phyloP scores from a whole-genome alignment of 257 asterid genomes.

The Apocynum venetum region DNA sequence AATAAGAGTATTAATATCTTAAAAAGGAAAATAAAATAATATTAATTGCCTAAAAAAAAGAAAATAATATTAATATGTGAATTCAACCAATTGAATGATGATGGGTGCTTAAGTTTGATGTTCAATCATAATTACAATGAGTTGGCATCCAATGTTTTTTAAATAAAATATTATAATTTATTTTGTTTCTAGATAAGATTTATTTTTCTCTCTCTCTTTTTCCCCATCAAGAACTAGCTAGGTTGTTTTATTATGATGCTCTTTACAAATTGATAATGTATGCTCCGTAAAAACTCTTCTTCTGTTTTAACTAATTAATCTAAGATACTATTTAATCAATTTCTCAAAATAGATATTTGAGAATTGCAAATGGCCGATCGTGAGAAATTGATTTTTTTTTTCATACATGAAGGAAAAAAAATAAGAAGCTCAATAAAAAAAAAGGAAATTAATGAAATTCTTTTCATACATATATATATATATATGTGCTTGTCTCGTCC shows the following conservation, averaged over 20 bases:
- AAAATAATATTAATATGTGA: background rate
- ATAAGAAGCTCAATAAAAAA: background rate
- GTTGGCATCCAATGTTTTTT: conserved; percentile 3
- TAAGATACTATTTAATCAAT: too few relatives aligned
- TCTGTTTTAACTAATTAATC: too few relatives aligned
- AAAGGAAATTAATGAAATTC: background rate
- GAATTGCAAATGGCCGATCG: too few relatives aligned
- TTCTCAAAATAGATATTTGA: too few relatives aligned
- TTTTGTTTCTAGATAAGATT: background rate
- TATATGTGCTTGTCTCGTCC: background rate
- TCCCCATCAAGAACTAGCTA: too few relatives aligned
- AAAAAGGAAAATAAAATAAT: too few relatives aligned
- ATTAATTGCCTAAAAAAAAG: background rate
- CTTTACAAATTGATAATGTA: background rate
- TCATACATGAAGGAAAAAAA: too few relatives aligned
- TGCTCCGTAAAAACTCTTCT: too few relatives aligned
- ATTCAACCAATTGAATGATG: conserved; percentile 3
- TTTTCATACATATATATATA: background rate
- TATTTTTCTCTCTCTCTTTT: background rate
- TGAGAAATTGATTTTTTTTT: too few relatives aligned
- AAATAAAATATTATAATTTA: background rate
- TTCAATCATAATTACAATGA: conserved; percentile 8
- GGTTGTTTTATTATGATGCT: background rate
- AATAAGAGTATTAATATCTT: too few relatives aligned
- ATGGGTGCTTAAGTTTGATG: conserved; percentile 3